These are phyloP conservation scores for Trametes gibbosa DNA, from an alignment of 768 basidiomycete species.

Conservation along the genomic window DNA sequence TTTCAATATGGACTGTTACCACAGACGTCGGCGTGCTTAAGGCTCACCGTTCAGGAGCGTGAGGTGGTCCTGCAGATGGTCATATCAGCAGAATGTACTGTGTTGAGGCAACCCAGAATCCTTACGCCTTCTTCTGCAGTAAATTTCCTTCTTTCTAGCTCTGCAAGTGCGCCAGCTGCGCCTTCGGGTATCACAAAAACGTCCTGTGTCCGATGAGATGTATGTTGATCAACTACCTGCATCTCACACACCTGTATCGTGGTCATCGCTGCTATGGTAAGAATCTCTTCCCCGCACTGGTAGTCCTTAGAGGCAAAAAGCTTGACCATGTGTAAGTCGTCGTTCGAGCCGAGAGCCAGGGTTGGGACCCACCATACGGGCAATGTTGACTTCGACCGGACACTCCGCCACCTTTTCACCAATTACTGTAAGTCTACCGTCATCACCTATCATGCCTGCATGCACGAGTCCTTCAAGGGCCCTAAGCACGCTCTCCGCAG, in stretches of 20 bases:
- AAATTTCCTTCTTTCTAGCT: slow-evolving; percentile 92
- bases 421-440: slow-evolving; percentile 70
- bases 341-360: neutral
- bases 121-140: slow-evolving; percentile 96
- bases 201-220: slow-evolving; percentile 50
- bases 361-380: slow-evolving; percentile 73
- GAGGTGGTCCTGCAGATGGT: slow-evolving; percentile 73
- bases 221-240: neutral
- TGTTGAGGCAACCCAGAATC: neutral
- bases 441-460: slow-evolving; percentile 81
- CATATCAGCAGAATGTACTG: slow-evolving; percentile 2
- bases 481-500: slow-evolving; percentile 78
- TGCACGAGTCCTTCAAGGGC: slow-evolving; percentile 82
- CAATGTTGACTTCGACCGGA: slow-evolving; percentile 88
- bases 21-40: neutral
- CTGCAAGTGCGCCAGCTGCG: slow-evolving; percentile 78
- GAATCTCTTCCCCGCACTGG: slow-evolving; percentile 90
- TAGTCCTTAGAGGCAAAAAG: slow-evolving; percentile 83
- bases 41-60: slow-evolving; percentile 83
- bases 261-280: slow-evolving; percentile 96
- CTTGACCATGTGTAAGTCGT: slow-evolving; percentile 38
- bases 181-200: slow-evolving; percentile 89
- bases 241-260: slow-evolving; percentile 55
- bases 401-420: slow-evolving; percentile 92
- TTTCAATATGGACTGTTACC: neutral